Evolutionary conservation across 176 grass and related monocot species (phyloP), one percentile per base, ranked within the genome.

Genomic region (Oryza meyeriana): DNA sequence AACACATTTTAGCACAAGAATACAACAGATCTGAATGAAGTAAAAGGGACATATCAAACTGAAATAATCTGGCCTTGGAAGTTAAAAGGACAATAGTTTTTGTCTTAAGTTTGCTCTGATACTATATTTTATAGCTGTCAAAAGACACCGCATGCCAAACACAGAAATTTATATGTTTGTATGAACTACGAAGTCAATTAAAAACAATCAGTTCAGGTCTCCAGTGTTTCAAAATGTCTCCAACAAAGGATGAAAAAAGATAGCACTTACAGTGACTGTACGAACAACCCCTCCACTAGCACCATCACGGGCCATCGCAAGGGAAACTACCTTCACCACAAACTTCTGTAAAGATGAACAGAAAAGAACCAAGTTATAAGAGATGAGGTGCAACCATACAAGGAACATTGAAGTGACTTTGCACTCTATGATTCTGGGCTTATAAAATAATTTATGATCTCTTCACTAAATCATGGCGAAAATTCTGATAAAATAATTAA

Each of bases 221-320:
- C 14, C 52, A 61, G 50, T 64, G 40, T 55, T 34, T 31, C 22
- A 50, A 14, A 32, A 48, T 73, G 66, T 66, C 22, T 65, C n/a
- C 83, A 66, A 11, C 16, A 75, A 42, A 76, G 8, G 24, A 85
- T 48, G 9, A 50, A 8, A 42, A 29, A 31, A 31, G 69, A 62
- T 36, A 34, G 9, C 28, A 74, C 80, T 74, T 64, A 83, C 80
- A 0, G 80, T 83, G 33, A 83, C 80, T 61, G 94, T 97, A 61
- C 91, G 94, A 3, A 48, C 70, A 72, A 72, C 90, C 28, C 95
- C 95, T 63, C 92, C 90, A 84, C 92, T 98, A 41, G 95, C 88
- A 78, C 92, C 92, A 73, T 98, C 95, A n/a, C 94, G 88, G 11
- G 30, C 94, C 12, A 99, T 96, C 12, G 97, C 97, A 80, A 96